phyloP scores from a whole-genome alignment of 768 basidiomycete species.

The Trametes elegans region DNA sequence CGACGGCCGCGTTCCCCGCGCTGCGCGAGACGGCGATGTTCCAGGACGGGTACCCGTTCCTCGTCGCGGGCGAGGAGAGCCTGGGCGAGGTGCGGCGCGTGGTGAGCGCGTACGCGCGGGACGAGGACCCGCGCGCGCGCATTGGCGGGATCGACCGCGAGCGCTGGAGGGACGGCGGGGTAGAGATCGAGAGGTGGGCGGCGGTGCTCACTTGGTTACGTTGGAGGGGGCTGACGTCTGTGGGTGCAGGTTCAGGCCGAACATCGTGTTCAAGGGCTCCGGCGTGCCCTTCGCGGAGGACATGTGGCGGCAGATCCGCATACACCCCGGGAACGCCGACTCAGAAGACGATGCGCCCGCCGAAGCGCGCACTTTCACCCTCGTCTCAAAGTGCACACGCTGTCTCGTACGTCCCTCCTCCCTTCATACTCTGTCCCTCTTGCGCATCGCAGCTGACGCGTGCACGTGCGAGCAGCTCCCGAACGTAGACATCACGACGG shows the following conservation, averaged over 20 bases:
- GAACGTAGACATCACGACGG: conserved; percentile 65
- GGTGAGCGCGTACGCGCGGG: conserved; percentile 47
- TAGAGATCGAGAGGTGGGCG: conserved; percentile 59
- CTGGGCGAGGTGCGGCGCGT: conserved; percentile 49
- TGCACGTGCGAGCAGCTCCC: conserved; percentile 52
- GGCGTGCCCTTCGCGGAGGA: conserved; percentile 74
- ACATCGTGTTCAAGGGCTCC: conserved; percentile 64
- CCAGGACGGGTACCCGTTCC: conserved; percentile 72
- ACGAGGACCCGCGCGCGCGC: conserved; percentile 29
- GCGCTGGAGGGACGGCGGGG: conserved; percentile 47
- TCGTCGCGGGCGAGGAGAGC: conserved; percentile 68
- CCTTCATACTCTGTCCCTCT: conserved; percentile 1
- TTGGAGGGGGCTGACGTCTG: not conserved
- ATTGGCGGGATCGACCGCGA: conserved; percentile 33
- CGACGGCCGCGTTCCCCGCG: conserved; percentile 56
- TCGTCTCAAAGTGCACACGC: conserved; percentile 69
- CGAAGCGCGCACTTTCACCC: conserved; percentile 36
- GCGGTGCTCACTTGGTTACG: not conserved
- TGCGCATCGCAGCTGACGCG: not conserved
- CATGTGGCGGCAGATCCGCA: conserved; percentile 56
- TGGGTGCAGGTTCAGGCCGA: conserved; percentile 66
- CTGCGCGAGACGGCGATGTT: conserved; percentile 54
- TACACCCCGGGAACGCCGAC: conserved; percentile 37
- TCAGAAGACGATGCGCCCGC: conserved; percentile 11
- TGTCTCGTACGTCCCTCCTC: conserved; percentile 57